A percentile compares a stretch with the other conserved stretches of the same genome.
These are phyloP conservation scores for Przewalskia tangutica DNA, from an alignment of 257 asterid species.

Conservation along the genomic window DNA sequence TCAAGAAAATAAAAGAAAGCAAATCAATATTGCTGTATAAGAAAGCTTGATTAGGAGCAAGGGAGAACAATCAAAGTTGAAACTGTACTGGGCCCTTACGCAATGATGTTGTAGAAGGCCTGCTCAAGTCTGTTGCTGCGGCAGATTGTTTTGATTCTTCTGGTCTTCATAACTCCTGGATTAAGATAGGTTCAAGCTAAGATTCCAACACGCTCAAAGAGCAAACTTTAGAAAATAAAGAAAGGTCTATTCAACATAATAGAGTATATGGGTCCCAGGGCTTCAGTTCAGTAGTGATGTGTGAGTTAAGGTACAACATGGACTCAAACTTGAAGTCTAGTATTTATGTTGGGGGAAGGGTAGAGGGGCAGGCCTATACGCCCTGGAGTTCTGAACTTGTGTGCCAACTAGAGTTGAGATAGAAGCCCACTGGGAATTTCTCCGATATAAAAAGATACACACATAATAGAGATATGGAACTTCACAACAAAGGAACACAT, in stretches of 20 bases:
- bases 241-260: background rate
- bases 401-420: background rate
- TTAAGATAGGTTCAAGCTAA: background rate
- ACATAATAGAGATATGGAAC: background rate
- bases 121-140: constrained; percentile 30
- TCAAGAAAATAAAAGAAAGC: constrained; percentile 4
- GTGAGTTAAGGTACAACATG: background rate
- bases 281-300: background rate
- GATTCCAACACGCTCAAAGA: background rate
- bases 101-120: constrained; percentile 48
- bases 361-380: background rate
- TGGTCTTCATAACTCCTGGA: constrained; percentile 58
- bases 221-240: background rate
- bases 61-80: constrained; percentile 24
- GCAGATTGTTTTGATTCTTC: constrained; percentile 46
- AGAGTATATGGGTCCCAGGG: background rate
- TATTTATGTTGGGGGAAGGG: background rate
- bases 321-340: background rate
- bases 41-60: constrained; percentile 15
- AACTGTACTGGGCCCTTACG: constrained; percentile 56
- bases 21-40: constrained; percentile 20
- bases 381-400: background rate
- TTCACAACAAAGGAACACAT: background rate
- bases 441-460: background rate
- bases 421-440: background rate